Base-by-base conservation (phyloP, 345 rosid genomes). In the Rhodomyrtus tomentosa region DNA sequence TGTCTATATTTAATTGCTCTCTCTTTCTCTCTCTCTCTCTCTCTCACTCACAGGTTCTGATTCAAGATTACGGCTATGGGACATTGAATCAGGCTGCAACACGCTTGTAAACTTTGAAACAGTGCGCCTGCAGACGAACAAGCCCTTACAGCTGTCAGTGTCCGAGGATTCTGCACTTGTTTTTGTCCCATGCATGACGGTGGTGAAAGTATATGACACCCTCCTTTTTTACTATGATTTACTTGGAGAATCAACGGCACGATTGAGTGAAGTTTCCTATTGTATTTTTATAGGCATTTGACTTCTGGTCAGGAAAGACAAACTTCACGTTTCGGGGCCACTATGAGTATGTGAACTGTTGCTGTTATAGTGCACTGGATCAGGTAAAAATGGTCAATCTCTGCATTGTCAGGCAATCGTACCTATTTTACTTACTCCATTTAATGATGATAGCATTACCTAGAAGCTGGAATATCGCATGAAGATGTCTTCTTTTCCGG, bases 61-160 rank as follows among this genome's bases (percentile, higher is more conserved):
- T 92, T 95, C 99, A 48, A 93, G 98, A 90, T 88, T 95, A 91
- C 91, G 98, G 87, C 85, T 95, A 89, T 96, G 99, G 99, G 99
- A 96, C 87, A 85, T 91, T 81, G 93, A 93, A 89, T 94, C 98
- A 83, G 99, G 99, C 85, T 86, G 94, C 92, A 94, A 95, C 85
- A 96, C 99, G 12, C 98, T 95, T 29, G 92, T 97, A 88, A 97
- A 97, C 93, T 95, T 87, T 74, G 99, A 93, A 90, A 96, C 93
- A 52, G 97, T 88, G 50, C 98, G 94, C 85, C 84, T 97, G 14
- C 99, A 97, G 86, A 90, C 95, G 11, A 94, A 87, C 91, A 95
- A 92, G 88, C 88, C 91, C 10, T 92, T 95, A 81, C 95, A 95
- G 82, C 80, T 97, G 83, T 96, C 97, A 49, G 85, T 92, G 36